Percentiles rank a stretch among this genome's conserved stretches.
phyloP scores from a whole-genome alignment of 257 asterid species.

The Petrea volubilis region DNA sequence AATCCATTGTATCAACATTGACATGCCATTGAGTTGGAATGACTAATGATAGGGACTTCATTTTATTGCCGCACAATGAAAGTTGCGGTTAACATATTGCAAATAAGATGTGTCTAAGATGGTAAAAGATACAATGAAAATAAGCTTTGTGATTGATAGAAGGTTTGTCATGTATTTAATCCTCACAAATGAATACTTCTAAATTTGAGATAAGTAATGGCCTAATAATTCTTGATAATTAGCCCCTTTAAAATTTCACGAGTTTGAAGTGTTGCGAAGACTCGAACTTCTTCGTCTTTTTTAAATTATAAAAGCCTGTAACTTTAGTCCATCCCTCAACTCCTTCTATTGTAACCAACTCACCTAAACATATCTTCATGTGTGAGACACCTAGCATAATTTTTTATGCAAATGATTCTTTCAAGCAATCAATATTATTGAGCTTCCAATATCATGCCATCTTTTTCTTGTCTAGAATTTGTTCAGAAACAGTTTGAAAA shows the following conservation, averaged over 20 bases:
- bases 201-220: not conserved
- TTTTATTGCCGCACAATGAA: not conserved
- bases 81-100: not conserved
- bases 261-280: constrained; percentile 7
- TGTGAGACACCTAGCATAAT: not conserved
- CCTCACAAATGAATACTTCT: constrained; percentile 8
- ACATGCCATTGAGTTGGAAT: not conserved
- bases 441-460: constrained; percentile 24
- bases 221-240: not conserved
- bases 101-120: not conserved
- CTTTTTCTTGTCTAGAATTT: not conserved
- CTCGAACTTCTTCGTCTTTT: not conserved
- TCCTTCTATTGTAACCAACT: constrained; percentile 8
- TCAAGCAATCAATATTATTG: constrained; percentile 13
- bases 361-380: not conserved
- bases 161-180: not conserved
- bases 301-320: not conserved
- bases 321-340: not conserved
- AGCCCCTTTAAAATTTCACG: constrained; percentile 11
- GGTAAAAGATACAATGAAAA: not conserved
- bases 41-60: not conserved
- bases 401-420: constrained; percentile 37
- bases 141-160: constrained; percentile 7
- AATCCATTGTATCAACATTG: not conserved
- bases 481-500: constrained; percentile 28